phyloP scores from a whole-genome alignment of 257 asterid genomes.

The Handroanthus guayacan region DNA sequence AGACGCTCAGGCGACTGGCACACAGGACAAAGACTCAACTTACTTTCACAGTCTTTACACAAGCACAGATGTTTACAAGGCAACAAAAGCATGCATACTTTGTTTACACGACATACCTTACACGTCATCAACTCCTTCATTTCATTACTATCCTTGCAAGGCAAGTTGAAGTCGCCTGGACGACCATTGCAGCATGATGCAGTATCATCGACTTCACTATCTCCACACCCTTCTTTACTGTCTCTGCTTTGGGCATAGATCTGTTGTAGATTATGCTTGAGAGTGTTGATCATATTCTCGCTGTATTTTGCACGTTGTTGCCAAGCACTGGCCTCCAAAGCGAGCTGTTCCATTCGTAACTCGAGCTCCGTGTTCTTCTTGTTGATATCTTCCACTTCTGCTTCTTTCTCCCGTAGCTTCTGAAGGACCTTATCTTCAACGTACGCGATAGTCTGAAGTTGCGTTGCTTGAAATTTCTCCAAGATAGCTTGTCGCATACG shows the following conservation, averaged over 20 bases:
- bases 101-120: constrained; percentile 81
- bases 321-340: constrained; percentile 86
- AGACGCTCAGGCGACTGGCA: constrained; percentile 77
- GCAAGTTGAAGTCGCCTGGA: constrained; percentile 52
- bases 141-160: constrained; percentile 53
- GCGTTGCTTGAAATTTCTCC: constrained; percentile 84
- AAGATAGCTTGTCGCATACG: constrained; percentile 74
- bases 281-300: constrained; percentile 78
- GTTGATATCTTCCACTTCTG: constrained; percentile 77
- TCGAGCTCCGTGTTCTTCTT: constrained; percentile 85
- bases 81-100: constrained; percentile 83
- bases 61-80: constrained; percentile 97
- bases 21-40: constrained; percentile 78
- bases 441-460: constrained; percentile 78
- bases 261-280: constrained; percentile 75
- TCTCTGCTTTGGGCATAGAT: constrained; percentile 79
- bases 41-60: constrained; percentile 91
- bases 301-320: constrained; percentile 85
- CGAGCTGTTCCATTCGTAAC: constrained; percentile 66
- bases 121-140: constrained; percentile 74
- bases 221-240: constrained; percentile 98
- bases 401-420: constrained; percentile 79
- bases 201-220: constrained; percentile 88
- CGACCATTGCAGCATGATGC: constrained; percentile 86
- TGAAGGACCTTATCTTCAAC: constrained; percentile 79